Evolutionary conservation across 495 filamentous ascomycete genomes (phyloP).

Genomic region (Haplographium delicatum): DNA sequence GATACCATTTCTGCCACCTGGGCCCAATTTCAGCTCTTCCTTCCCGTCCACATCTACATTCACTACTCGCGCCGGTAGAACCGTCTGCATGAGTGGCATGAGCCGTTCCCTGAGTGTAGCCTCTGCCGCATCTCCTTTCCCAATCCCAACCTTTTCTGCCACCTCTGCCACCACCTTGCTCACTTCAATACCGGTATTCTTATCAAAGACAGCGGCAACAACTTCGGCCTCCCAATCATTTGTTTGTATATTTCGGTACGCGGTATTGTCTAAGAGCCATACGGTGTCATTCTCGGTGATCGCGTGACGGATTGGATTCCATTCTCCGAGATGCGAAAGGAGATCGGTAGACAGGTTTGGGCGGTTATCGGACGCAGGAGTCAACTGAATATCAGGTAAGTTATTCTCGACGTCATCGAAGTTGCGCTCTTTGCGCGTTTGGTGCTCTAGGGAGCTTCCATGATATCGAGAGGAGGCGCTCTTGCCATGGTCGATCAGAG

Average conservation of each 20-base stretch:
- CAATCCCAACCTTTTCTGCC: constrained; percentile 64
- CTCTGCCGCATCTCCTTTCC: constrained; percentile 55
- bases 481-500: not conserved
- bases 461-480: not conserved
- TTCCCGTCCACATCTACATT: constrained; percentile 47
- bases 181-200: constrained; percentile 57
- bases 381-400: constrained; percentile 29
- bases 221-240: constrained; percentile 71
- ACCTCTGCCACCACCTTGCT: constrained; percentile 65
- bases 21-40: constrained; percentile 54
- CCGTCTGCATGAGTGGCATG: constrained; percentile 68
- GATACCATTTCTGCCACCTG: constrained; percentile 66
- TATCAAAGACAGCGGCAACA: constrained; percentile 72
- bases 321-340: constrained; percentile 41
- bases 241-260: constrained; percentile 49
- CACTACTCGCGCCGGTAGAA: constrained; percentile 63
- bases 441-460: constrained; percentile 23
- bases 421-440: constrained; percentile 35
- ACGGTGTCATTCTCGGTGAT: constrained; percentile 54
- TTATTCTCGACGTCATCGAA: constrained; percentile 38
- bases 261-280: constrained; percentile 90
- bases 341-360: constrained; percentile 24
- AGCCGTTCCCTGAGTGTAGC: constrained; percentile 63
- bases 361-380: constrained; percentile 18
- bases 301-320: constrained; percentile 37